These are phyloP conservation scores for Cichorium intybus DNA, from an alignment of 140 eudicot genomes.

Conservation along the genomic window DNA sequence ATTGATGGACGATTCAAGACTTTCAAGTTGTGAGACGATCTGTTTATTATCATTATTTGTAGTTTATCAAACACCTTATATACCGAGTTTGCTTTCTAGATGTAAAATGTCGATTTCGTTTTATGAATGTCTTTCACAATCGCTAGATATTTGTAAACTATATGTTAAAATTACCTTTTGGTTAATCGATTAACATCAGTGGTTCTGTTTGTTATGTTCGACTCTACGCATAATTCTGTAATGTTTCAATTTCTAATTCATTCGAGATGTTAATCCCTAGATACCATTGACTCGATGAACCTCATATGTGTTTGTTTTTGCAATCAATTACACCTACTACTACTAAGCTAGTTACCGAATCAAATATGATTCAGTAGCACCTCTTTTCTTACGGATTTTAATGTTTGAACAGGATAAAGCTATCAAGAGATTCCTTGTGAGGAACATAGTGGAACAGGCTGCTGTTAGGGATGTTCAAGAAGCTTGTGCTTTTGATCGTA, in stretches of 20 bases:
- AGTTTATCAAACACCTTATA: too few relatives aligned
- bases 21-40: background rate
- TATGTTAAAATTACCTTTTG: background rate
- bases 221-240: background rate
- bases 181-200: background rate
- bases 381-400: background rate
- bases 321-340: background rate
- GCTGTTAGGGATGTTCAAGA: conserved; percentile 78
- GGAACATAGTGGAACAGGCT: conserved; percentile 77
- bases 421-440: conserved; percentile 69
- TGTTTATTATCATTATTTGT: background rate
- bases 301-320: background rate
- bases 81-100: too few relatives aligned
- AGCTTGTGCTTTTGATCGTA: conserved; percentile 47
- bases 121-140: background rate
- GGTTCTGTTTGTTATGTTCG: background rate
- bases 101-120: background rate
- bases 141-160: background rate
- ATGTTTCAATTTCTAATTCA: background rate
- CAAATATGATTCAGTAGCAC: background rate
- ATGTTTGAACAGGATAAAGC: conserved; percentile 47
- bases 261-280: too few relatives aligned
- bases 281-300: too few relatives aligned
- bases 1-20: background rate
- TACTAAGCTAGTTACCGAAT: background rate